A percentile compares a stretch with the other conserved stretches of the same genome.
Evolutionary conservation across 2,329 filamentous ascomycete species (phyloP).

Genomic region (Monosporascus cannonballus): DNA sequence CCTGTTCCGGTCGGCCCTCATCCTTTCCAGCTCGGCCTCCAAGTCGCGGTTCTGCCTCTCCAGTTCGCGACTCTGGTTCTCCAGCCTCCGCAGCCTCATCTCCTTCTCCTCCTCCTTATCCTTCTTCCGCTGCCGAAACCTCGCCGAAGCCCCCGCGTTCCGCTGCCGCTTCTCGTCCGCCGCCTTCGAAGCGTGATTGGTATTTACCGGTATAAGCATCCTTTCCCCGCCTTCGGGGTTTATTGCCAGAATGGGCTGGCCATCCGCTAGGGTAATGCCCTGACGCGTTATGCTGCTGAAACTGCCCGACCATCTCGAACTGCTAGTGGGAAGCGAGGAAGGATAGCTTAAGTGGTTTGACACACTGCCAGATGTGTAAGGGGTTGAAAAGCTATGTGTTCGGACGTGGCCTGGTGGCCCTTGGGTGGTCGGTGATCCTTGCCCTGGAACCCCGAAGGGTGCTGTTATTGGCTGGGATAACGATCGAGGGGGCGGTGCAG

Average conservation of each 20-base stretch:
- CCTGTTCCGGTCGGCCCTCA: slow-evolving; percentile 65
- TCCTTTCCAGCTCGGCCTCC: slow-evolving; percentile 64
- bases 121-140: slow-evolving; percentile 76
- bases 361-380: slow-evolving; percentile 12
- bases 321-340: slow-evolving; percentile 10
- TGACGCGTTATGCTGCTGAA: slow-evolving; percentile 12
- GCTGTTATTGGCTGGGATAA: slow-evolving; percentile 16
- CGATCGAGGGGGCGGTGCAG: slow-evolving; percentile 16
- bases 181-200: slow-evolving; percentile 73
- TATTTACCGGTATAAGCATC: slow-evolving; percentile 65
- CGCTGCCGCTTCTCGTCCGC: slow-evolving; percentile 81
- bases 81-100: slow-evolving; percentile 61
- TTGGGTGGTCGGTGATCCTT: background rate
- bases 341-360: slow-evolving; percentile 11
- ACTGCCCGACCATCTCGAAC: slow-evolving; percentile 17
- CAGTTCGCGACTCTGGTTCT: slow-evolving; percentile 62
- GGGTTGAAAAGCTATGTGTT: slow-evolving; percentile 9
- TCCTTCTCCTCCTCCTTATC: slow-evolving; percentile 72
- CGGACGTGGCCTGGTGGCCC: slow-evolving; percentile 7
- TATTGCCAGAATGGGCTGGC: slow-evolving; percentile 19
- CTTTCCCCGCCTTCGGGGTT: slow-evolving; percentile 32
- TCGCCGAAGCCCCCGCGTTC: slow-evolving; percentile 78
- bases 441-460: background rate
- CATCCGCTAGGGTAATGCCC: slow-evolving; percentile 19
- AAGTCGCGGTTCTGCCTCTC: slow-evolving; percentile 45